Evolutionary conservation across 345 rosid species (phyloP).

Genomic region (Sonneratia caseolaris): DNA sequence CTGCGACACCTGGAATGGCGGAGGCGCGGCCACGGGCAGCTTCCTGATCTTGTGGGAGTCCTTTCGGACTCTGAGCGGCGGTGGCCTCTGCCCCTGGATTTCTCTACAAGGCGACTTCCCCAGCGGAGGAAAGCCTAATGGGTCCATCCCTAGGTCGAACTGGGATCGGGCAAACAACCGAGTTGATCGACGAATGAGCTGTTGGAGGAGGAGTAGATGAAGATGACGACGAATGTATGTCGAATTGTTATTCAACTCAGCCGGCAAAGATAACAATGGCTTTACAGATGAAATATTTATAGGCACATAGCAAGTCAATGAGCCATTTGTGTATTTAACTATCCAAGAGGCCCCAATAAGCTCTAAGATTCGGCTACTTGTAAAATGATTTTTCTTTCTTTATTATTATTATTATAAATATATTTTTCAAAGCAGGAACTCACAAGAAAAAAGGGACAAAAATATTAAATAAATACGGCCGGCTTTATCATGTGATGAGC

Average conservation of each 20-base stretch:
- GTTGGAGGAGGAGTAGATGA: background rate
- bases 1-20: slow-evolving; percentile 11
- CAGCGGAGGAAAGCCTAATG: slow-evolving; percentile 23
- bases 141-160: slow-evolving; percentile 20
- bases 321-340: background rate
- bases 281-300: no score
- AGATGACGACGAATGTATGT: background rate
- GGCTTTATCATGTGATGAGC: slow-evolving; percentile 7
- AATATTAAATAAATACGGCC: background rate
- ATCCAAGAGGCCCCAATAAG: background rate
- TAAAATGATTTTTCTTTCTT: background rate
- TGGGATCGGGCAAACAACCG: background rate
- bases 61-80: slow-evolving; percentile 55
- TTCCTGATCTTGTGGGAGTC: slow-evolving; percentile 78
- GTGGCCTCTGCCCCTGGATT: slow-evolving; percentile 72
- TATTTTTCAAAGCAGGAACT: no score
- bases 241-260: no score
- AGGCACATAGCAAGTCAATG: slow-evolving; percentile 1
- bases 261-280: no score
- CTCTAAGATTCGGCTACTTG: background rate
- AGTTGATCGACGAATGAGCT: background rate
- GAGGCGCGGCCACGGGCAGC: slow-evolving; percentile 39
- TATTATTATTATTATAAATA: no score
- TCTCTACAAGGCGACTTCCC: slow-evolving; percentile 58
- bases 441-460: background rate